These are phyloP conservation scores for Colletotrichum sojae DNA, from an alignment of 2,329 filamentous ascomycete genomes.

Conservation along the genomic window DNA sequence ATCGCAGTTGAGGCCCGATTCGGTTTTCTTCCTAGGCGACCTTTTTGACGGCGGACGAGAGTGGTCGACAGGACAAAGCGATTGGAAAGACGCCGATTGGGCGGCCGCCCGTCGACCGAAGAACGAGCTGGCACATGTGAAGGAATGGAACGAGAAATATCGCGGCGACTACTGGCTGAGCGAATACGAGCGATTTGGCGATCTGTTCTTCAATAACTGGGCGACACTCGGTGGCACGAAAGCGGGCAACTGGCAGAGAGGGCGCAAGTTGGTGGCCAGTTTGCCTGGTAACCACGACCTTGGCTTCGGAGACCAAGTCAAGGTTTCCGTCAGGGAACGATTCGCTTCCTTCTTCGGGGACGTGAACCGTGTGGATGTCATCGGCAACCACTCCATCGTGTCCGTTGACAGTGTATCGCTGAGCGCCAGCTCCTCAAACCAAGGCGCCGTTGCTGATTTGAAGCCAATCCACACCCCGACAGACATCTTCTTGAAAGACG, in stretches of 20 bases:
- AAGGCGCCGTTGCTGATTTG: constrained; percentile 66
- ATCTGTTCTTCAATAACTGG: constrained; percentile 84
- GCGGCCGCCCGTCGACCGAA: constrained; percentile 64
- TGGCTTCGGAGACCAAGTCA: constrained; percentile 89
- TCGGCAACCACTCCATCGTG: constrained; percentile 96
- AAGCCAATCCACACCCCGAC: constrained; percentile 81
- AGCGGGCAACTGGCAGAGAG: constrained; percentile 72
- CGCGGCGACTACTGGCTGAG: constrained; percentile 86
- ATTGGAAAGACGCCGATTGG: constrained; percentile 73
- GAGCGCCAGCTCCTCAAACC: constrained; percentile 75
- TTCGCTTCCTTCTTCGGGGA: constrained; percentile 93
- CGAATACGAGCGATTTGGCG: constrained; percentile 89
- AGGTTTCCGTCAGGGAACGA: constrained; percentile 82
- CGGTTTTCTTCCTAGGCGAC: constrained; percentile 91
- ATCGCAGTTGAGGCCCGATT: constrained; percentile 83
- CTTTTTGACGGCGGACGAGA: constrained; percentile 96
- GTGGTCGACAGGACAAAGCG: constrained; percentile 82
- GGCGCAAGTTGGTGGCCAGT: constrained; percentile 85
- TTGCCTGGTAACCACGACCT: constrained; percentile 96
- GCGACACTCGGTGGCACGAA: constrained; percentile 66
- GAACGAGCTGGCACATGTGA: constrained; percentile 68
- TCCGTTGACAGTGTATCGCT: constrained; percentile 91
- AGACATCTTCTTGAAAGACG: constrained; percentile 79
- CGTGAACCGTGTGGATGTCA: constrained; percentile 89
- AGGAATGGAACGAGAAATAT: constrained; percentile 81